Conservation (phyloP, 2,329 filamentous ascomycete genomes). For the Peltaster fructicola region DNA sequence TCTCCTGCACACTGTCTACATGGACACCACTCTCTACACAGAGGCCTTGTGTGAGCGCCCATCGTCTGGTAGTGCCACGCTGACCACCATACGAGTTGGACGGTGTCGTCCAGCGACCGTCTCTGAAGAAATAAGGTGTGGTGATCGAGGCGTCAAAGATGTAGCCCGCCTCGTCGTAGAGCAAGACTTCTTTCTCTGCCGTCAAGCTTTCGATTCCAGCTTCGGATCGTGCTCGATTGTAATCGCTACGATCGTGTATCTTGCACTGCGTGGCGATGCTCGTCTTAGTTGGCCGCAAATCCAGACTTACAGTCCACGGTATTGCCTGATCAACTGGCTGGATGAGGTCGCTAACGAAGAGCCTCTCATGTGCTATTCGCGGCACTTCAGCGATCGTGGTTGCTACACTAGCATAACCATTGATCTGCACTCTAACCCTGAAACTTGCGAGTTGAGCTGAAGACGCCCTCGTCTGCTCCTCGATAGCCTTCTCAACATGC, state of each 20-base stretch:
- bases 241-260: constrained; percentile 57
- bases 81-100: constrained; percentile 54
- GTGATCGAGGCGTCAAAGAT: constrained; percentile 73
- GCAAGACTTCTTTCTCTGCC: constrained; percentile 52
- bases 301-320: constrained; percentile 30
- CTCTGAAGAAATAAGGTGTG: constrained; percentile 63
- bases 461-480: constrained; percentile 1
- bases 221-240: constrained; percentile 50
- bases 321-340: no score
- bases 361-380: no score
- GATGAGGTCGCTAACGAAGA: no score
- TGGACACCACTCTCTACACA: constrained; percentile 47
- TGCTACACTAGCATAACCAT: not conserved
- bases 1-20: constrained; percentile 43
- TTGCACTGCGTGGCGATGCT: constrained; percentile 68
- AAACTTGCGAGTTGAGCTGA: not conserved
- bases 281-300: constrained; percentile 31
- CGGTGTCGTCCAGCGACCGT: constrained; percentile 64
- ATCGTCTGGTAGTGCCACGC: constrained; percentile 63
- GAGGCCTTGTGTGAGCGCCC: constrained; percentile 55
- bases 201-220: constrained; percentile 31
- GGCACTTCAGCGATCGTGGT: not conserved
- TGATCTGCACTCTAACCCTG: not conserved
- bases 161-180: constrained; percentile 46
- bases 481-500: not conserved